Evolutionary conservation across 2,329 filamentous ascomycete genomes (phyloP).

Genomic region (Paraphoma sp.): DNA sequence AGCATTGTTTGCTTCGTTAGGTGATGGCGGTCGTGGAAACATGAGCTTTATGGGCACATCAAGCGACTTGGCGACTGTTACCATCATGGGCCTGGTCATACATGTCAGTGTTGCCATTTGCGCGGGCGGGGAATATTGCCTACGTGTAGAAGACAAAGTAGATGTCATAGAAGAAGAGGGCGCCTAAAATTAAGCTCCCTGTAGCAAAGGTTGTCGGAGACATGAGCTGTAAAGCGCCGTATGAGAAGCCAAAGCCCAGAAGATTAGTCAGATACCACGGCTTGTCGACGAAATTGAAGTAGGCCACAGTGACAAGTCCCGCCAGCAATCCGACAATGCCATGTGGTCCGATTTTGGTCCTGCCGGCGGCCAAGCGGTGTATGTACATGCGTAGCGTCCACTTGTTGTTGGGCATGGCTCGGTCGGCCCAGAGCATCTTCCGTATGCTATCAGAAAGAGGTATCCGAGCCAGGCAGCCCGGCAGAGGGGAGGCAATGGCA

Average conservation of each 20-base stretch:
- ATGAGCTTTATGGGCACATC: constrained; percentile 94
- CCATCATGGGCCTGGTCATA: constrained; percentile 72
- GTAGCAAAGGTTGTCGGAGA: constrained; percentile 89
- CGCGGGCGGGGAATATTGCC: constrained; percentile 40
- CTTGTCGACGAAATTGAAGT: constrained; percentile 68
- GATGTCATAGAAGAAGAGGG: constrained; percentile 93
- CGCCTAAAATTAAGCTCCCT: constrained; percentile 76
- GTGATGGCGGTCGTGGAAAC: constrained; percentile 70
- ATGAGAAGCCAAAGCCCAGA: constrained; percentile 86
- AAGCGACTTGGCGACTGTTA: constrained; percentile 84
- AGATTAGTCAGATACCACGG: constrained; percentile 82
- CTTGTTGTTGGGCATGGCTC: constrained; percentile 58
- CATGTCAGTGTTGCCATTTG: not conserved
- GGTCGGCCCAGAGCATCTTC: constrained; percentile 56
- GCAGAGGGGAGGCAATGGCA: constrained; percentile 55
- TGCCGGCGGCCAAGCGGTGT: constrained; percentile 57
- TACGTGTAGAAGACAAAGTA: constrained; percentile 87
- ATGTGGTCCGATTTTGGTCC: constrained; percentile 61
- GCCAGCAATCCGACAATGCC: constrained; percentile 63
- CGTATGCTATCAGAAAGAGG: constrained; percentile 50
- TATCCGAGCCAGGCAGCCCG: constrained; percentile 56
- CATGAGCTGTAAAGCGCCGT: constrained; percentile 80
- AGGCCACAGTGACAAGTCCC: constrained; percentile 64
- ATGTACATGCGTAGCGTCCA: constrained; percentile 61
- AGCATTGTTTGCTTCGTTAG: constrained; percentile 52